Evolutionary conservation across 2,329 filamentous ascomycete genomes (phyloP).

Genomic region (Fusarium lateritium): DNA sequence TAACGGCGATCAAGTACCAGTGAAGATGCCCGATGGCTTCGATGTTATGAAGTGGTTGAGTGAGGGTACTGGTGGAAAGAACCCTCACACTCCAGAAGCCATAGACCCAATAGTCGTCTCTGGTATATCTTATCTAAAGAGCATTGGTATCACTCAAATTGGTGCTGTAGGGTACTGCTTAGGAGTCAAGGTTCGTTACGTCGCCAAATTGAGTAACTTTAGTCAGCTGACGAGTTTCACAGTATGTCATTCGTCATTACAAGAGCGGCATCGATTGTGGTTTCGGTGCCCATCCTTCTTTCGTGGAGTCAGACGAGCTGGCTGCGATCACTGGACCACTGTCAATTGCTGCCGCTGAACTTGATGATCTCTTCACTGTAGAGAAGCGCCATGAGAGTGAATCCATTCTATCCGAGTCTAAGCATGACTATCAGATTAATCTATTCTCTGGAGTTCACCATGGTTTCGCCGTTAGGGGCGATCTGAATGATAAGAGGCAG

Average conservation of each 20-base stretch:
- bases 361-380: conserved; percentile 74
- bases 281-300: conserved; percentile 83
- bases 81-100: conserved; percentile 54
- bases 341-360: conserved; percentile 76
- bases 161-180: conserved; percentile 82
- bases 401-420: conserved; percentile 69
- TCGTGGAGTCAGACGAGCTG: conserved; percentile 78
- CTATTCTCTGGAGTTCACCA: conserved; percentile 80
- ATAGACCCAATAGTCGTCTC: conserved; percentile 52
- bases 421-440: conserved; percentile 80
- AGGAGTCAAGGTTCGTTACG: conserved; percentile 72
- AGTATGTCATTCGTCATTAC: conserved; percentile 78
- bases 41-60: conserved; percentile 52
- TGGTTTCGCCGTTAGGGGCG: conserved; percentile 81
- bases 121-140: conserved; percentile 67
- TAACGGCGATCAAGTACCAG: conserved; percentile 56
- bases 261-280: conserved; percentile 76
- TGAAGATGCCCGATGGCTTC: conserved; percentile 58
- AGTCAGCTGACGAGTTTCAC: not conserved
- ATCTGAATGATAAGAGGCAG: conserved; percentile 66
- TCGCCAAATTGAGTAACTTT: rapidly evolving
- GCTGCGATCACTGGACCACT: conserved; percentile 75
- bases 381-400: conserved; percentile 76
- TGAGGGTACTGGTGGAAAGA: conserved; percentile 61
- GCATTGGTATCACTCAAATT: conserved; percentile 70